These are phyloP conservation scores for Pseudogymnoascus sp. DNA, from an alignment of 2,329 filamentous ascomycete species.

Conservation along the genomic window DNA sequence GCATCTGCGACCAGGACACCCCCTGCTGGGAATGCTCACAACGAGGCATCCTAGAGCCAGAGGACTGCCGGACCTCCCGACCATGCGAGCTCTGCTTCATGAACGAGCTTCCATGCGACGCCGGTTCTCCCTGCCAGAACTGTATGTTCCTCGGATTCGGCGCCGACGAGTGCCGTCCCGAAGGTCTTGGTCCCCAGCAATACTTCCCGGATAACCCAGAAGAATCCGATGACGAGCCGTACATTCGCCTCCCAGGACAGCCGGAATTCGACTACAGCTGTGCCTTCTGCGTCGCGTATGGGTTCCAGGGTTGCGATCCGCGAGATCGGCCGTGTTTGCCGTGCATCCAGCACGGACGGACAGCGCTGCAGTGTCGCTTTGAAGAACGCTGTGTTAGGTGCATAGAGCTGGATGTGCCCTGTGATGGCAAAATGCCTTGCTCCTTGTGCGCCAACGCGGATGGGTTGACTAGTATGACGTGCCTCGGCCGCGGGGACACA, in stretches of 20 bases:
- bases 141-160: not conserved
- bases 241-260: not conserved
- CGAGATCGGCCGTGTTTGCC: not conserved
- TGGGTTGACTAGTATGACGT: not conserved
- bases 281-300: not conserved
- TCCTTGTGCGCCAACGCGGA: not conserved
- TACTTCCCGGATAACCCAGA: not conserved
- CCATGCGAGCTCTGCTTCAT: conserved; percentile 1
- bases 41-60: not conserved
- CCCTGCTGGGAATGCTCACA: not conserved
- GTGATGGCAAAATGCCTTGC: not conserved
- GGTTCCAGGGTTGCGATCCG: not conserved
- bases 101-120: not conserved
- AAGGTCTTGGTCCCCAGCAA: not conserved
- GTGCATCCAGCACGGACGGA: not conserved
- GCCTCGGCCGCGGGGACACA: not conserved
- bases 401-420: not conserved
- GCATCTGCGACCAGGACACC: not conserved
- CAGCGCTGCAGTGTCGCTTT: not conserved
- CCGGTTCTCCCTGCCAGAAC: not conserved
- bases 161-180: not conserved
- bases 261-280: not conserved
- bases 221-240: not conserved
- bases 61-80: not conserved
- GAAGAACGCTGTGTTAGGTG: not conserved